Conservation (phyloP, 805 yeast genomes). For the Kuraishia piskuri region DNA sequence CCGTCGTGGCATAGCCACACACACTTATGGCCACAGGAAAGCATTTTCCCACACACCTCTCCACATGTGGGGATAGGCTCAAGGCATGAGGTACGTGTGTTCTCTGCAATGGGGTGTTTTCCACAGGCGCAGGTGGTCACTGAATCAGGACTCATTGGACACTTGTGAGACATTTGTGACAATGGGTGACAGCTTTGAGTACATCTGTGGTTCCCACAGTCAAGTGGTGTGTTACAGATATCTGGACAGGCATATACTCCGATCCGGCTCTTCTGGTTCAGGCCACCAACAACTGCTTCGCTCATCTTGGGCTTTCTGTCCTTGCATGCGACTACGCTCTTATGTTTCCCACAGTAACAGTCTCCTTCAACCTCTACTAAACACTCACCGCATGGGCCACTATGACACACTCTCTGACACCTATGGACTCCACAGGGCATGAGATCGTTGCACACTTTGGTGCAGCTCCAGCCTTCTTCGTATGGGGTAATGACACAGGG, state of each 20-base stretch:
- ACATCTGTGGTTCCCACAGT: slow-evolving; percentile 59
- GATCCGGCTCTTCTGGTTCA: slow-evolving; percentile 34
- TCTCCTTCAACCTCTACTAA: slow-evolving; percentile 31
- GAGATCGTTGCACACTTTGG: slow-evolving; percentile 45
- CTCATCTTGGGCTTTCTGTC: slow-evolving; percentile 29
- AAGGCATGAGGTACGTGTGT: slow-evolving; percentile 49
- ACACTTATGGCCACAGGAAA: slow-evolving; percentile 72
- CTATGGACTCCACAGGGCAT: slow-evolving; percentile 68
- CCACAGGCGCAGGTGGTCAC: slow-evolving; percentile 79
- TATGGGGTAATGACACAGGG: slow-evolving; percentile 73
- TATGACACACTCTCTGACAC: slow-evolving; percentile 60
- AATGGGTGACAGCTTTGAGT: slow-evolving; percentile 44
- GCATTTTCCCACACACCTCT: slow-evolving; percentile 47
- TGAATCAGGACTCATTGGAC: slow-evolving; percentile 56
- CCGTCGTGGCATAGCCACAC: slow-evolving; percentile 70
- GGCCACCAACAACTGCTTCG: slow-evolving; percentile 6
- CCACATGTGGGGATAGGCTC: slow-evolving; percentile 79
- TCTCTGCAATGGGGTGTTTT: slow-evolving; percentile 35
- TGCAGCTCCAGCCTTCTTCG: slow-evolving; percentile 60
- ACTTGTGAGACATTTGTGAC: slow-evolving; percentile 22
- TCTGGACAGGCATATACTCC: slow-evolving; percentile 44
- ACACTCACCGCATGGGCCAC: slow-evolving; percentile 80
- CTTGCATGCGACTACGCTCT: slow-evolving; percentile 33
- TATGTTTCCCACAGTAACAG: slow-evolving; percentile 73
- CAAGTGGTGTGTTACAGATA: slow-evolving; percentile 36